Percentiles rank a stretch among this genome's conserved stretches.
Evolutionary conservation across 176 grass and related monocot genomes (phyloP).

Genomic region (Oryza longistaminata): DNA sequence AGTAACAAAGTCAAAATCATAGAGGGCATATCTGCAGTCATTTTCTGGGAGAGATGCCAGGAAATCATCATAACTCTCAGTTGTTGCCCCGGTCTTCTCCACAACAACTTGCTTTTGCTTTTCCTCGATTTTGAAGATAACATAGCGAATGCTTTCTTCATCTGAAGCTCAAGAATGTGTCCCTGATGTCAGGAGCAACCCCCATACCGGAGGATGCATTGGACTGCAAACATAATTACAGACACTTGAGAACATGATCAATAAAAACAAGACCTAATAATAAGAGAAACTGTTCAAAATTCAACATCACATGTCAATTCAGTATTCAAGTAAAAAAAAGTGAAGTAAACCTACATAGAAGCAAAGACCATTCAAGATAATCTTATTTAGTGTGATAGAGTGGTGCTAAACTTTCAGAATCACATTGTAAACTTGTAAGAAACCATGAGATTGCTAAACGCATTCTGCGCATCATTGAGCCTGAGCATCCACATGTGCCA

Average conservation of each 20-base stretch:
- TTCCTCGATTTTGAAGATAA: slow-evolving; percentile 93
- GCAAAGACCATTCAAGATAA: background rate
- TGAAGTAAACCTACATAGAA: background rate
- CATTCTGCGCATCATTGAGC: background rate
- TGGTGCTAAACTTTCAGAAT: background rate
- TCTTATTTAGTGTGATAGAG: background rate
- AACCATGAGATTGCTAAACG: background rate
- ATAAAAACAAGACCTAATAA: background rate
- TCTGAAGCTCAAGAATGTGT: slow-evolving; percentile 78
- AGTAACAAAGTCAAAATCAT: slow-evolving; percentile 98
- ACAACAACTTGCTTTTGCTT: slow-evolving; percentile 87
- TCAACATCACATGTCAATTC: background rate
- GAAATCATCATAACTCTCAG: slow-evolving; percentile 98
- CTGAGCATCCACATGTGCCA: background rate
- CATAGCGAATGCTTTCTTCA: slow-evolving; percentile 89
- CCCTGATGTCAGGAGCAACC: slow-evolving; percentile 65
- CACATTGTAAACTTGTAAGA: background rate
- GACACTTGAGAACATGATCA: background rate
- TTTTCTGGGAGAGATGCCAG: slow-evolving; percentile 90
- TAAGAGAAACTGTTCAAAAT: background rate
- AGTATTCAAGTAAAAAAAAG: background rate
- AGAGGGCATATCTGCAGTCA: slow-evolving; percentile 91
- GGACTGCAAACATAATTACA: slow-evolving; percentile 50
- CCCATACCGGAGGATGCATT: slow-evolving; percentile 87
- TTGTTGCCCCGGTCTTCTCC: slow-evolving; percentile 84